phyloP scores from a whole-genome alignment of 1,284 basidiomycete species.

The Ganoderma meredithae region DNA sequence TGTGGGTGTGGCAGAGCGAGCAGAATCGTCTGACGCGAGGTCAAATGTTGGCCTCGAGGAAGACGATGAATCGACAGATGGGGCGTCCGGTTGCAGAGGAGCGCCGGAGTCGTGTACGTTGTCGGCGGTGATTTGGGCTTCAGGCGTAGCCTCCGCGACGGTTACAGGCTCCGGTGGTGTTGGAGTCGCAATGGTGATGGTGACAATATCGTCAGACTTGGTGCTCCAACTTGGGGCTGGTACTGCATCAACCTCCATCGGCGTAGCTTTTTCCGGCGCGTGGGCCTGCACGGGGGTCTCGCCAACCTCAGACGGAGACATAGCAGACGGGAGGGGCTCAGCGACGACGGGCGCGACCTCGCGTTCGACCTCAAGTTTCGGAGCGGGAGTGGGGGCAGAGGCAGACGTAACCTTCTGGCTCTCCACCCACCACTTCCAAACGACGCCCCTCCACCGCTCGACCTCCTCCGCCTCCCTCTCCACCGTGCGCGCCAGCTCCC shows the following conservation, averaged over 20 bases:
- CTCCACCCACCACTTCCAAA: slow-evolving; percentile 31
- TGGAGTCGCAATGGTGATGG: not conserved
- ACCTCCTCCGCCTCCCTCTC: slow-evolving; percentile 62
- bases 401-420: slow-evolving; percentile 10
- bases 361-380: not conserved
- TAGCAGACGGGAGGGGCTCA: slow-evolving; percentile 8
- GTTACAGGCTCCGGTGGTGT: not conserved
- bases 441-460: slow-evolving; percentile 45
- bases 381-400: not conserved
- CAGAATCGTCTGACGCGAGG: not conserved
- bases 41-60: not conserved
- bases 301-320: not conserved
- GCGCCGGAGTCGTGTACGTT: slow-evolving; percentile 27
- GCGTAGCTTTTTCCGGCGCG: not conserved
- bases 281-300: not conserved
- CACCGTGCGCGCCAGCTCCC: slow-evolving; percentile 63
- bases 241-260: slow-evolving; percentile 11
- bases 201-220: not conserved
- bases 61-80: not conserved
- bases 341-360: not conserved
- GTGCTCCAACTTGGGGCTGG: not conserved
- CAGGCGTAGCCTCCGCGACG: slow-evolving; percentile 10
- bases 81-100: slow-evolving; percentile 7
- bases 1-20: slow-evolving; percentile 24
- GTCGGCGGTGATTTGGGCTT: slow-evolving; percentile 18